Evolutionary conservation across 2,329 filamentous ascomycete genomes (phyloP), one percentile per base, ranked within the genome.

Genomic region (Blastomyces parvus): DNA sequence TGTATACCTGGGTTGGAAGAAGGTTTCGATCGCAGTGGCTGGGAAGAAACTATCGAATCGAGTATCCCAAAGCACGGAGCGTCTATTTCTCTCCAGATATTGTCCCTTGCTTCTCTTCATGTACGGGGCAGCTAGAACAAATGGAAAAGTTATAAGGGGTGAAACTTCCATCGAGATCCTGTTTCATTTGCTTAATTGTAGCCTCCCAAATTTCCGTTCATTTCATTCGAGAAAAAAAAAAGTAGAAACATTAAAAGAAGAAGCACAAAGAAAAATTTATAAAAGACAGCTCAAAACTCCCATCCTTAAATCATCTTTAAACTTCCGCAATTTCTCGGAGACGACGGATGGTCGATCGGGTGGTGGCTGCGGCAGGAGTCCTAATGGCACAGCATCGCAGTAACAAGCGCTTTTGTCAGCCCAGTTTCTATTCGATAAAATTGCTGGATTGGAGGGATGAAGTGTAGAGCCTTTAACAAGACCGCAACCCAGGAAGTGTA

Each of bases 241-340:
- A 60, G 64, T 40, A 60, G 60, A 60, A 61, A 46, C 57, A 50
- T 19, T 48, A 52, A 62, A 65, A 65, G 22, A 36, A 36, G 36
- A 64, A 56, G 27, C 48, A 52, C 13, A 27, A 25, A 62, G 42
- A 44, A 59, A 63, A 59, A 46, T n/a, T n/a, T n/a, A n/a, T 19
- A 60, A 56, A 63, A 44, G 17, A 53, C 42, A 33, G 33, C 44
- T 60, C 33, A 52, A 58, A 59, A 63, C 67, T 68, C 64, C 53
- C 62, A 66, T 63, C 74, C 74, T 79, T 57, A 52, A 59, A 59
- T 61, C 50, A 60, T 66, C 67, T 69, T 84, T 90, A 93, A 82
- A 95, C 90, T 87, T 96, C 92, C 78, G 90, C 90, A 83, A 96
- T 96, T 84, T 97, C 92, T 80, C 92, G 89, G 83, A 97, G 86